phyloP scores from a whole-genome alignment of 257 asterid species.

The Ilex aquifolium region DNA sequence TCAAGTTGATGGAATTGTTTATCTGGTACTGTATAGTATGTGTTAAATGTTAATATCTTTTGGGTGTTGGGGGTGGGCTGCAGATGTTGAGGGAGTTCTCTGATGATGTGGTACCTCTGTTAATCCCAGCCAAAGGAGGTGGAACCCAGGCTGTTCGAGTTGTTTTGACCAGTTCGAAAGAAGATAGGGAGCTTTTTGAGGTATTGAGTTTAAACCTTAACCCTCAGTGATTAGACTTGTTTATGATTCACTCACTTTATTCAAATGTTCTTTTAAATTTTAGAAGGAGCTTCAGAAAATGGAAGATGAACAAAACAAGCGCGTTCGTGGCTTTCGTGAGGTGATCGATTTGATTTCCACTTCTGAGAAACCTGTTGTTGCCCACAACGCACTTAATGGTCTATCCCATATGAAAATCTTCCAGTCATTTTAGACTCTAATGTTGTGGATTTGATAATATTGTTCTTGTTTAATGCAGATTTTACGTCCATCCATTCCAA shows the following conservation, averaged over 20 bases:
- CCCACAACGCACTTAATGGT: slow-evolving; percentile 83
- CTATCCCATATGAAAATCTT: slow-evolving; percentile 19
- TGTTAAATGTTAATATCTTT: slow-evolving; percentile 7
- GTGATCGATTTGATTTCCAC: slow-evolving; percentile 80
- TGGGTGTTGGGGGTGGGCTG: slow-evolving; percentile 21
- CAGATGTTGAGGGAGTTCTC: slow-evolving; percentile 53
- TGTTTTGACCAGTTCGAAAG: slow-evolving; percentile 69
- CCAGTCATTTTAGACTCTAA: slow-evolving; percentile 13
- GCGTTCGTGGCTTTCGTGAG: slow-evolving; percentile 71
- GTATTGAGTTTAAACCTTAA: slow-evolving; percentile 28
- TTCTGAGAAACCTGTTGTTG: slow-evolving; percentile 77
- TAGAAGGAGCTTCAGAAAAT: slow-evolving; percentile 63
- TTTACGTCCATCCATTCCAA: slow-evolving; percentile 65
- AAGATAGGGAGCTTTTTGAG: slow-evolving; percentile 65
- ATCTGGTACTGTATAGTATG: neutral
- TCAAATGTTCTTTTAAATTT: slow-evolving; percentile 14
- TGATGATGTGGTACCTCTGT: slow-evolving; percentile 54
- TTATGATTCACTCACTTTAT: slow-evolving; percentile 7
- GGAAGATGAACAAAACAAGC: slow-evolving; percentile 53
- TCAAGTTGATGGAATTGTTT: neutral
- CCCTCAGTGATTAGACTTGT: slow-evolving; percentile 8
- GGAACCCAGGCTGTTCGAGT: slow-evolving; percentile 61
- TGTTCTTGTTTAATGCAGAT: slow-evolving; percentile 39
- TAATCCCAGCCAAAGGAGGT: slow-evolving; percentile 44
- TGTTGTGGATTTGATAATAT: slow-evolving; percentile 9